A percentile compares a stretch with the other conserved stretches of the same genome.
These are phyloP conservation scores for Acer campestre DNA, from an alignment of 345 rosid species.

Conservation along the genomic window DNA sequence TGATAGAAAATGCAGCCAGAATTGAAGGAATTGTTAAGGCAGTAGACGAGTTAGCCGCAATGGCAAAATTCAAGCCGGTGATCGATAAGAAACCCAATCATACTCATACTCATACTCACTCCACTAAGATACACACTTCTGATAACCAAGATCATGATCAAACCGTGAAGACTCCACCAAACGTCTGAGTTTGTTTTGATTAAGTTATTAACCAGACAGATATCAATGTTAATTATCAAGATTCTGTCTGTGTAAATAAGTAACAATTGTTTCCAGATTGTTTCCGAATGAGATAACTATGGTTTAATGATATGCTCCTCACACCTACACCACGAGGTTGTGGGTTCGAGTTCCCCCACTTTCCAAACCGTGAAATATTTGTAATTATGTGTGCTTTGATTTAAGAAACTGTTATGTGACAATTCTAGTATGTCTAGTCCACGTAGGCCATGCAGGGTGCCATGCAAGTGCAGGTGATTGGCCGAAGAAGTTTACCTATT, in stretches of 20 bases:
- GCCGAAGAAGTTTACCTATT: too few species aligned
- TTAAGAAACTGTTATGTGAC: too few species aligned
- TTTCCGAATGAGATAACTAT: too few species aligned
- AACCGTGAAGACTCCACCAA: conserved; percentile 22
- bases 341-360: too few species aligned
- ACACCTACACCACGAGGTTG: too few species aligned
- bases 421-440: too few species aligned
- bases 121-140: neutral
- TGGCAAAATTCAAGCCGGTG: conserved; percentile 57
- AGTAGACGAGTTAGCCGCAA: conserved; percentile 50
- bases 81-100: conserved; percentile 26
- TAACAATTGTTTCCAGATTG: too few species aligned
- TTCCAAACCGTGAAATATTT: too few species aligned
- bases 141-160: conserved; percentile 14
- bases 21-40: conserved; percentile 48
- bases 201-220: neutral
- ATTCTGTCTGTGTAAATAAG: neutral
- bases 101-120: conserved; percentile 2
- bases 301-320: too few species aligned
- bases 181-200: conserved; percentile 19
- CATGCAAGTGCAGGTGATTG: too few species aligned
- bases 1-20: conserved; percentile 58
- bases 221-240: neutral
- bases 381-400: too few species aligned
- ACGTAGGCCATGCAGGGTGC: too few species aligned